These are phyloP conservation scores for Crithidia brevicula DNA, from an alignment of 208 protist species.

Conservation along the genomic window DNA sequence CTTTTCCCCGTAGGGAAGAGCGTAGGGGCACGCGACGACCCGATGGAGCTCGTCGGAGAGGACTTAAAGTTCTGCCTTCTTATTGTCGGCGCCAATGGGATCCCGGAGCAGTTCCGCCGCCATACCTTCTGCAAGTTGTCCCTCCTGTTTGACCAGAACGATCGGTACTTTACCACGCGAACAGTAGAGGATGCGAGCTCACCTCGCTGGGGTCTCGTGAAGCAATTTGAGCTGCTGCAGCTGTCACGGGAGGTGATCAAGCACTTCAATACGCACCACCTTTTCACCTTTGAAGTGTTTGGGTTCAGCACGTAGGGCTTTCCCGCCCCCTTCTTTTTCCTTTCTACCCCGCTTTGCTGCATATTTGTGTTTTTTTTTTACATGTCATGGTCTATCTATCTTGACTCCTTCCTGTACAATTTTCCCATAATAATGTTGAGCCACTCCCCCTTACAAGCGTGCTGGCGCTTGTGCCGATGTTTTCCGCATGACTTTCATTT, in stretches of 20 bases:
- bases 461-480: too few relatives aligned
- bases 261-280: constrained; percentile 47
- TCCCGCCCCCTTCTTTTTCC: not conserved
- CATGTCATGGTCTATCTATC: too few relatives aligned
- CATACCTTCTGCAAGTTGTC: constrained; percentile 71
- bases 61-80: constrained; percentile 68
- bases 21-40: constrained; percentile 20
- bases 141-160: constrained; percentile 56
- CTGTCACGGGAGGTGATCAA: constrained; percentile 52
- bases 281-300: constrained; percentile 85
- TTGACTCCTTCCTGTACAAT: too few relatives aligned
- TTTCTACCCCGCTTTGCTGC: not conserved
- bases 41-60: constrained; percentile 42
- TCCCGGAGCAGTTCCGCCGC: constrained; percentile 45
- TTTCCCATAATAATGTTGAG: too few relatives aligned
- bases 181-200: constrained; percentile 43
- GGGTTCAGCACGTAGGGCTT: constrained; percentile 51
- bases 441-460: too few relatives aligned
- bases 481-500: too few relatives aligned
- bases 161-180: constrained; percentile 66
- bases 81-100: constrained; percentile 61
- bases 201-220: constrained; percentile 64
- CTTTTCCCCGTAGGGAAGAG: constrained; percentile 55
- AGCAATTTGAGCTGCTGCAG: constrained; percentile 68
- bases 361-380: constrained; percentile 14